phyloP scores from a whole-genome alignment of 305 asterid species.

The Fraxinus floribunda region DNA sequence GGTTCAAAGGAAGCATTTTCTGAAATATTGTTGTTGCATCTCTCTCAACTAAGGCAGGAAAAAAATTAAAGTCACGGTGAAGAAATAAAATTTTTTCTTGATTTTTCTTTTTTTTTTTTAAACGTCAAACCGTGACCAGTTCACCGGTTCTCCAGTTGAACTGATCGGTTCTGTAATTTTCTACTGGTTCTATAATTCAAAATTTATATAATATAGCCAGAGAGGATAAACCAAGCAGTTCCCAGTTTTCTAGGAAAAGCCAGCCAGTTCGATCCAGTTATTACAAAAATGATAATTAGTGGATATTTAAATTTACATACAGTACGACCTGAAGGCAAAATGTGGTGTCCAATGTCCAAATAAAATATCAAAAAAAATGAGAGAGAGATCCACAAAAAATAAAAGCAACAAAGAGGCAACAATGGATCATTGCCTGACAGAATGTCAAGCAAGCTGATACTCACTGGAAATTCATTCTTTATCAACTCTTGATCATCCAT shows the following conservation, averaged over 20 bases:
- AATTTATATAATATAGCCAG: background rate
- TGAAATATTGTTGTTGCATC: background rate
- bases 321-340: background rate
- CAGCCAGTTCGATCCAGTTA: background rate
- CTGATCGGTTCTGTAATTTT: background rate
- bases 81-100: background rate
- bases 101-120: background rate
- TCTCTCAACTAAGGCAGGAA: background rate
- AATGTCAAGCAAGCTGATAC: constrained; percentile 22
- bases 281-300: background rate
- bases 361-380: constrained; percentile 10
- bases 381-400: background rate
- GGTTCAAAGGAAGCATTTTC: background rate
- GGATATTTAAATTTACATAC: background rate
- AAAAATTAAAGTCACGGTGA: background rate
- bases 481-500: background rate
- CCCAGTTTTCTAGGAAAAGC: background rate
- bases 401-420: constrained; percentile 14
- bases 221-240: background rate
- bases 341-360: background rate
- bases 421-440: background rate
- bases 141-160: background rate
- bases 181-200: background rate
- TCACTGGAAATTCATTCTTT: constrained; percentile 31
- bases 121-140: background rate